Evolutionary conservation across 257 asterid genomes (phyloP).

Genomic region (Linaria vulgaris): DNA sequence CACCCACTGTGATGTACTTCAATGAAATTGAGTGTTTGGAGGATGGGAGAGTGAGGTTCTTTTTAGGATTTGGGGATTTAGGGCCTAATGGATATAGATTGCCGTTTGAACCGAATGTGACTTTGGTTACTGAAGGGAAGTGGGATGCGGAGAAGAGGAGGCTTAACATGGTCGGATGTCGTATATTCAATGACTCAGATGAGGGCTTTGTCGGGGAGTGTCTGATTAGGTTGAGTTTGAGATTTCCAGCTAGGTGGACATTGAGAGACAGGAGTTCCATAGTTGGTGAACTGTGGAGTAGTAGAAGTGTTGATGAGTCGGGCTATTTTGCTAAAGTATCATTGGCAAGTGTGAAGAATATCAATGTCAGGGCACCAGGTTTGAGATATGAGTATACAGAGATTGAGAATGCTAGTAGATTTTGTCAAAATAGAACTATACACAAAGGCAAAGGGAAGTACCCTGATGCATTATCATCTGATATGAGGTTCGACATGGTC

Average conservation of each 20-base stretch:
- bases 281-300: conserved; percentile 83
- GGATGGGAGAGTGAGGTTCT: conserved; percentile 66
- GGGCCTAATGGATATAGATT: conserved; percentile 31
- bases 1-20: conserved; percentile 46
- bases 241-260: conserved; percentile 67
- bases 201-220: conserved; percentile 68
- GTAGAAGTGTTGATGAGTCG: conserved; percentile 46
- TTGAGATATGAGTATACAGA: conserved; percentile 64
- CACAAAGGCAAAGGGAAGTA: conserved; percentile 47
- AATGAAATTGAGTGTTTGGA: conserved; percentile 52
- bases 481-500: conserved; percentile 69
- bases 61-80: conserved; percentile 52
- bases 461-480: conserved; percentile 59
- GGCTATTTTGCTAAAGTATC: conserved; percentile 61
- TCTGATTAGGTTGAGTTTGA: conserved; percentile 63
- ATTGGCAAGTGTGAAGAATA: conserved; percentile 41
- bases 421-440: conserved; percentile 46
- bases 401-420: conserved; percentile 47
- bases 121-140: conserved; percentile 75
- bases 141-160: conserved; percentile 65
- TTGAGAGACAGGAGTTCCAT: conserved; percentile 62
- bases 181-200: conserved; percentile 51
- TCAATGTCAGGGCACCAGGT: conserved; percentile 25
- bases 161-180: conserved; percentile 84
- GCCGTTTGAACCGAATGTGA: conserved; percentile 52